Evolutionary conservation across 805 yeast species (phyloP).

Genomic region (Zygoascus ofunaensis): DNA sequence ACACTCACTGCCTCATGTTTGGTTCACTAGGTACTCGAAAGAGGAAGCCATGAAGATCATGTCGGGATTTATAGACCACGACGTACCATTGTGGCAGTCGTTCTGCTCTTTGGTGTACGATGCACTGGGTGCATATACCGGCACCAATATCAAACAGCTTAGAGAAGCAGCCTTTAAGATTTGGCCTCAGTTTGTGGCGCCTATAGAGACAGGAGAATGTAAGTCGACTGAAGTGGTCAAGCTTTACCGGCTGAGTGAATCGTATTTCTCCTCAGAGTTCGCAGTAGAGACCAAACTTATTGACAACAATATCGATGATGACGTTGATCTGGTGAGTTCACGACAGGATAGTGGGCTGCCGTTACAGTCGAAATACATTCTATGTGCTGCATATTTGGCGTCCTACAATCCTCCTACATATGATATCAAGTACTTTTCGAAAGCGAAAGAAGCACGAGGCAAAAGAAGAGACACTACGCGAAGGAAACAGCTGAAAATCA

Average conservation of each 20-base stretch:
- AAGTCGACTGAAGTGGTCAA: constrained; percentile 16
- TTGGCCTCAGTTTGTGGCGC: constrained; percentile 29
- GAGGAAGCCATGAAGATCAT: constrained; percentile 33
- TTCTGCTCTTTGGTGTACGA: constrained; percentile 37
- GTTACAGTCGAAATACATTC: constrained; percentile 53
- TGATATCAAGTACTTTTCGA: constrained; percentile 65
- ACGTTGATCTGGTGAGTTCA: too few relatives aligned
- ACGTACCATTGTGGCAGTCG: not conserved
- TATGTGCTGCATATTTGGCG: constrained; percentile 76
- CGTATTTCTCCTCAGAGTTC: constrained; percentile 21
- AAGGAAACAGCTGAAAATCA: constrained; percentile 40
- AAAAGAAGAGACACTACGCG: constrained; percentile 34
- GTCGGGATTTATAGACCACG: constrained; percentile 6
- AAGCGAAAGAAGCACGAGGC: constrained; percentile 40
- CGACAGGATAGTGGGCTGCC: constrained; percentile 39
- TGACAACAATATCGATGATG: constrained; percentile 11
- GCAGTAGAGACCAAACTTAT: constrained; percentile 16
- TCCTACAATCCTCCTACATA: constrained; percentile 62
- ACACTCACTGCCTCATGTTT: constrained; percentile 36
- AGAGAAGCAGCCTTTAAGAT: constrained; percentile 19
- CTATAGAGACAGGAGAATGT: constrained; percentile 11
- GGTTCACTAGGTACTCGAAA: constrained; percentile 35
- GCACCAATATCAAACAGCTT: constrained; percentile 32
- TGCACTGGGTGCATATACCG: constrained; percentile 37
- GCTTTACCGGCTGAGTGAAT: constrained; percentile 18